Evolutionary conservation across 2,329 filamentous ascomycete genomes (phyloP), one percentile per base, ranked within the genome.

Genomic region (Ophiostoma quercus): DNA sequence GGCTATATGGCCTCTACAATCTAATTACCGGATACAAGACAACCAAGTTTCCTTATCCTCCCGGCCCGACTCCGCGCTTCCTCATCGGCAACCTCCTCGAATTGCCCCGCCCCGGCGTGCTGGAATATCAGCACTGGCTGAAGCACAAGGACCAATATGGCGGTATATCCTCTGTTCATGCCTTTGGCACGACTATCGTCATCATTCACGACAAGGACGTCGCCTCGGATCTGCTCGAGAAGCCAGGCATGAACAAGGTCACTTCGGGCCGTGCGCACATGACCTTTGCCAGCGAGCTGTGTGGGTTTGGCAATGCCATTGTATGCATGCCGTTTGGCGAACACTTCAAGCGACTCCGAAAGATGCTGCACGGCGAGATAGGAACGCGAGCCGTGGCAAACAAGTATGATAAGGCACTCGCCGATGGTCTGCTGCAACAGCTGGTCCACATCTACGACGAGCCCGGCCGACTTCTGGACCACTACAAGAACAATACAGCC

Each of bases 71-170:
- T 8, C 51, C 51, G 9, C 51, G 51, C 4, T 22, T 22, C 11
- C n/a, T 57, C 51, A 57, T 57, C 22, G n/a, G 22, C n/a, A 57
- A 57, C n/a, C 22, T 57, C 2, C 22, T 25, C 9, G 51, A 57
- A 22, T 6, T 57, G 51, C 51, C n/a, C 5, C 51, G n/a, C 9
- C n/a, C 9, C n/a, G 51, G 51, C 51, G 51, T 57, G 2, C 22
- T 14, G 1, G 51, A 57, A 16, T 57, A 57, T 6, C n/a, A 57
- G 51, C 22, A 57, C n/a, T 57, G 51, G 51, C 51, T 57, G 8
- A 57, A 57, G 11, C 51, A 57, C 51, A 57, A 57, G 51, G 22
- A 57, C n/a, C n/a, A 25, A n/a, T 57, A 57, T 57, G 51, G 51
- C 8, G 51, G 51, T 3, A 57, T 57, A 25, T 57, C 51, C 3